Base-by-base conservation (phyloP, 192 early-diverging fungal species). In the Rhizoclosmatium sp. region DNA sequence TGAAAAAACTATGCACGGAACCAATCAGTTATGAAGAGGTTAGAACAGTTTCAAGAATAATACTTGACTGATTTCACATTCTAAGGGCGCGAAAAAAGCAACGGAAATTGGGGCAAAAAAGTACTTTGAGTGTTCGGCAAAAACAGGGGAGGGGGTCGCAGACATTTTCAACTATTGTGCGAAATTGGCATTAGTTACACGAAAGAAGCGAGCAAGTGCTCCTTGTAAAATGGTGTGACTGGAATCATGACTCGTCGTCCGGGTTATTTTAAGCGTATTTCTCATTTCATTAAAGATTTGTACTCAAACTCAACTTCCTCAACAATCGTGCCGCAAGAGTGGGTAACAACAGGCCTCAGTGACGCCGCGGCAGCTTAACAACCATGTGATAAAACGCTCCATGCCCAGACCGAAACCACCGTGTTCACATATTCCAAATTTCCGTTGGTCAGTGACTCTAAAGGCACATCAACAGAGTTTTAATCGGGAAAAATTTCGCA, bases 331-430 rank as follows among this genome's bases (percentile, higher is more conserved):
- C 31, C 31, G 89, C 86, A 95, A 99, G 39, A 96, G 90, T 59
- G 98, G 98, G 87, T 97, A 99, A 81, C 97, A 82, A 84, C 91
- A 94, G 42, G 86, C 83, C 41, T 99, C 97, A 65, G 93, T 89
- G 23, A 99, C 96, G 45, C 93, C 95, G 84, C 88, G 89, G 51
- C 95, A 91, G 89, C 96, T 92, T 66, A 95, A 88, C 78, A 99
- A 80, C 98, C 98, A 99, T 40, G 97, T 97, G 59, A 99, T 82
- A 87, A 96, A 98, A 42, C 98, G 93, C 83, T 99, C 98, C 44
- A 99, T 80, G 74, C 98, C 98, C 56, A 99, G 91, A 59, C 98
- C 98, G 82, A 95, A 99, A 31, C 98, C 98, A 81, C 97, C 98
- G 76, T 99, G 97, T 75, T 96, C 95, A 76, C 91, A 91, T 19